phyloP scores from a whole-genome alignment of 768 basidiomycete species.

The Xerocomus brunneocitrinus region DNA sequence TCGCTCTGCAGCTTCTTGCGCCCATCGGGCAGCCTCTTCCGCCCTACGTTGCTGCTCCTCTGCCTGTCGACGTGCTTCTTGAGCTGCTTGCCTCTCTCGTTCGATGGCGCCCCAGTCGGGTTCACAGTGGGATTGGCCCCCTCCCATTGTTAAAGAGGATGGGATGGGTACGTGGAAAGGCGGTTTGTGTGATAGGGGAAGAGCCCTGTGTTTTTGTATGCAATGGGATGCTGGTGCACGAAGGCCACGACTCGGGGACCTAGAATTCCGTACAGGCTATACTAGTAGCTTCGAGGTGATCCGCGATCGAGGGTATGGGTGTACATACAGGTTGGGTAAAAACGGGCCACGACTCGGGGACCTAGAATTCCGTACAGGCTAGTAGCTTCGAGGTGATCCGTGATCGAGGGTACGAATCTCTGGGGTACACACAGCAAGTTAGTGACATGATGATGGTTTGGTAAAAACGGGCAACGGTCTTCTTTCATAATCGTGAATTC shows the following conservation, averaged over 20 bases:
- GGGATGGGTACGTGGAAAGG: neutral
- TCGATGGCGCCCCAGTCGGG: constrained; percentile 24
- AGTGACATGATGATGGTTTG: no score
- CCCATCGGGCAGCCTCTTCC: constrained; percentile 19
- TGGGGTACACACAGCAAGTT: no score
- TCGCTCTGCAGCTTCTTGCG: constrained; percentile 21
- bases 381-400: no score
- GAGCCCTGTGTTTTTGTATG: neutral
- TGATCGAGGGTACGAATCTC: no score
- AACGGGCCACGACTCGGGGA: no score
- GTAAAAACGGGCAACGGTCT: no score
- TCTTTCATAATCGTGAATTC: neutral
- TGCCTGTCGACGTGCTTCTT: constrained; percentile 18
- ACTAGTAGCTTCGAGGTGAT: no score
- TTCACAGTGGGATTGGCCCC: constrained; percentile 22
- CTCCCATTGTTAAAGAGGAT: constrained; percentile 18
- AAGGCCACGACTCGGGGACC: neutral
- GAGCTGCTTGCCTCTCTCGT: constrained; percentile 12
- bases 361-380: no score
- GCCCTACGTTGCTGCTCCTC: constrained; percentile 17
- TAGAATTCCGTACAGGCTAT: neutral
- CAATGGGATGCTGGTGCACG: neutral
- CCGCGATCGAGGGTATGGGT: no score
- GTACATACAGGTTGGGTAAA: no score
- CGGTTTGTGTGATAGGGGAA: neutral